Base-by-base conservation (phyloP, 176 grass and related monocot genomes). In the Zizania latifolia region DNA sequence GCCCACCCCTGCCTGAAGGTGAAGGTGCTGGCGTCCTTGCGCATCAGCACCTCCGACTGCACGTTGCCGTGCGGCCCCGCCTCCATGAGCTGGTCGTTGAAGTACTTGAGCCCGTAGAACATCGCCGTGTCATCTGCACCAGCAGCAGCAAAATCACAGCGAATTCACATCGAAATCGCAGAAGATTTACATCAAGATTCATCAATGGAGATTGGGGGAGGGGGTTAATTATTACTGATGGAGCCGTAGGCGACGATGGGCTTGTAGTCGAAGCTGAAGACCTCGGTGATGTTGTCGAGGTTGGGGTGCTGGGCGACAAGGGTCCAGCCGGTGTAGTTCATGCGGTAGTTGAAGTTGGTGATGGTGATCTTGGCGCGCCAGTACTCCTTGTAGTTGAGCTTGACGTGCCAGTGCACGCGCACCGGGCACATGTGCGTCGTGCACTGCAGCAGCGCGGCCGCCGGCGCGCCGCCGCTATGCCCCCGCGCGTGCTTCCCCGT, bases 191-290 rank as follows among this genome's bases (percentile, higher is more conserved):
- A n/a, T n/a, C n/a, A n/a, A n/a, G n/a, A n/a, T n/a, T n/a, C n/a
- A n/a, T n/a, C n/a, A n/a, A n/a, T n/a, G n/a, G n/a, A n/a, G n/a
- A n/a, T n/a, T n/a, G n/a, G n/a, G n/a, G n/a, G n/a, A n/a, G n/a
- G n/a, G n/a, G n/a, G n/a, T n/a, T n/a, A n/a, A n/a, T n/a, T 45
- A 71, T 91, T 80, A 92, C 89, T 99, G 76, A 99, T 90, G 71
- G 78, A 78, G 16, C 84, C 84, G 28, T 92, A 99, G 8, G 75
- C 65, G 26, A 94, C 32, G 56, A 99, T 75, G 11, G 92, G 79
- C 80, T 95, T 99, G 89, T 99, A 99, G 28, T 85, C 76, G 84
- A 94, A 99, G 84, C 95, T 94, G 81, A 94, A 94, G 66, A 94
- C 86, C 71, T 94, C 79, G 58, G 96, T 99, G 84, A 92, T 81